Evolutionary conservation across 2,329 filamentous ascomycete genomes (phyloP), one percentile per base, ranked within the genome.

Genomic region (Microthyrium microscopicum): DNA sequence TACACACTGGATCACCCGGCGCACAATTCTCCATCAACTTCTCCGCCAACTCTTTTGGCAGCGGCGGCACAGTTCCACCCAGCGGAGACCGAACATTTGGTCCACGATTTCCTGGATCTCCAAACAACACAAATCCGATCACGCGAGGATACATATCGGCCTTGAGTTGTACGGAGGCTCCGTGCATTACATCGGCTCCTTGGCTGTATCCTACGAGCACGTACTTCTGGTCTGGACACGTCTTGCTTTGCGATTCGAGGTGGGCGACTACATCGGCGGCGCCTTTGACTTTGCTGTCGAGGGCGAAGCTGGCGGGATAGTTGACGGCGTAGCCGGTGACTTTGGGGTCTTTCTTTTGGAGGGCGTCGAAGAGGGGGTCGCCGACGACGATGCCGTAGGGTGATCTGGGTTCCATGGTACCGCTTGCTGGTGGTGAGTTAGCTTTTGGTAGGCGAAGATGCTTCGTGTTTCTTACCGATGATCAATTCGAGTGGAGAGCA

Each of bases 11-110:
- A 6, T 36, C 31, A 4, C 21, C 21, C 2, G 4, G 16, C 27
- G 19, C 34, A 19, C 34, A 36, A 15, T 35, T 36, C 34, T 36
- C n/a, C 17, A 26, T 26, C 11, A 36, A 17, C 19, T 35, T 35
- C 13, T 19, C 15, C 16, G 16, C 11, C 3, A 35, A 29, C 4
- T 35, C 29, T n/a, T 29, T 8, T 13, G 34, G 34, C 19, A 36
- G 26, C 6, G 19, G 15, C 15, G 34, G 33, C 20, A 19, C 26
- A 17, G 17, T 25, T 26, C 31, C 33, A 16, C 28, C 28, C 5
- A 34, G 13, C 6, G 24, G 24, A 5, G 32, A 34, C 17, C 9
- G 6, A 8, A 25, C 32, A n/a, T 8, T 13, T 15, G 32, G 24
- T 6, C 24, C 24, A 20, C 28, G 26, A 9, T 34, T 29, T 4